These are phyloP conservation scores for Saccharomycopsis fermentans DNA, from an alignment of 805 yeast genomes.

Conservation along the genomic window DNA sequence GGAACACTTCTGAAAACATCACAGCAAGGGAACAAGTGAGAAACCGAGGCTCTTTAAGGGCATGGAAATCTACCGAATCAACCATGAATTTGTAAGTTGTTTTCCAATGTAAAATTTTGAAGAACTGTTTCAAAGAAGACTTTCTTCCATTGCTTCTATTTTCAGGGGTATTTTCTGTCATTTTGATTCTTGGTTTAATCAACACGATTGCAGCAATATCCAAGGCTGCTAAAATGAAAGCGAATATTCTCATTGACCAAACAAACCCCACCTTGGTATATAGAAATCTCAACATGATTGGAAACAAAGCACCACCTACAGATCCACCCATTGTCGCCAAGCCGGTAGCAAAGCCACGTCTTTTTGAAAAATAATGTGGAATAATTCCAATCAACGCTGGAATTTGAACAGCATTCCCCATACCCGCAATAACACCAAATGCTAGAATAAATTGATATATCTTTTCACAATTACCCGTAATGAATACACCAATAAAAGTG, in stretches of 20 bases:
- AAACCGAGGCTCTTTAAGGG: conserved; percentile 36
- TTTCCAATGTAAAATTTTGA: background rate
- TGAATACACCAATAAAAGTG: conserved; percentile 31
- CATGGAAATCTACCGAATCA: conserved; percentile 15
- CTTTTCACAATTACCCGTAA: conserved; percentile 34
- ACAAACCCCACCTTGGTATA: conserved; percentile 36
- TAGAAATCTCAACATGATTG: conserved; percentile 34
- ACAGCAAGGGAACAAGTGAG: conserved; percentile 34
- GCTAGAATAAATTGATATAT: conserved; percentile 43
- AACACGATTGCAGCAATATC: conserved; percentile 21
- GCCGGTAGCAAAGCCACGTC: conserved; percentile 37
- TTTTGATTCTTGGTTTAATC: conserved; percentile 26
- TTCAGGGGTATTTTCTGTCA: conserved; percentile 14
- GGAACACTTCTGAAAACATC: conserved; percentile 37
- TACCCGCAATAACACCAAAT: conserved; percentile 38
- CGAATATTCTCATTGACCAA: conserved; percentile 44
- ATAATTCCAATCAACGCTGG: conserved; percentile 35
- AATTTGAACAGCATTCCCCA: conserved; percentile 35
- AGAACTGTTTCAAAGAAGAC: background rate
- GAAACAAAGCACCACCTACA: conserved; percentile 40
- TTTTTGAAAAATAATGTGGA: conserved; percentile 35
- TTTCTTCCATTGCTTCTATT: conserved; percentile 9
- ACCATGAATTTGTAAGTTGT: background rate
- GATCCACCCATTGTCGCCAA: conserved; percentile 42
- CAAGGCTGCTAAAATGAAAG: conserved; percentile 26